Conservation (phyloP, 176 grass and related monocot genomes). For the Tillandsia leiboldiana region DNA sequence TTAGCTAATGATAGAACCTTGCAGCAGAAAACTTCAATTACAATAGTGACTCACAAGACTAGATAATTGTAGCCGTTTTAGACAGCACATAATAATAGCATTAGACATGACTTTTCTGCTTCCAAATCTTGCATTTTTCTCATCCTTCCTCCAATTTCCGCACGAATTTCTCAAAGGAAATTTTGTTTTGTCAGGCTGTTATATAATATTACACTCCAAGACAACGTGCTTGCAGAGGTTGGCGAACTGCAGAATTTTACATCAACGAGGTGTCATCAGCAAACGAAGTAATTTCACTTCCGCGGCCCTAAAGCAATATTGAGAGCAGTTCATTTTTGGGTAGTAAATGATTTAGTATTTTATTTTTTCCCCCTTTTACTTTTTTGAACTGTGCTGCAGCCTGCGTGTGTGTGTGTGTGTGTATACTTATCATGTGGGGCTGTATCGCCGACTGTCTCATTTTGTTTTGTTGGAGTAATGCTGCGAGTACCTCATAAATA, state of each 20-base stretch:
- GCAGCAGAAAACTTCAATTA: too few relatives aligned
- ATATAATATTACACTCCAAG: background rate
- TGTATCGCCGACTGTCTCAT: too few relatives aligned
- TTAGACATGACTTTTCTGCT: too few relatives aligned
- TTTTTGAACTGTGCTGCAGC: background rate
- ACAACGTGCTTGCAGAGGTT: background rate
- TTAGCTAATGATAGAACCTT: too few relatives aligned
- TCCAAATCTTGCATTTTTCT: background rate
- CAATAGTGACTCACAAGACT: too few relatives aligned
- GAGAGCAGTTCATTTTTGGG: background rate
- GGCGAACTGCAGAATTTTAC: background rate
- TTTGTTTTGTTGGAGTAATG: too few relatives aligned
- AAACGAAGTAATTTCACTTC: background rate
- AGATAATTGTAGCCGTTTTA: too few relatives aligned
- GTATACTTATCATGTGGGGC: background rate
- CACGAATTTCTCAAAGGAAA: background rate
- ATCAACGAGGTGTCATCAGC: background rate
- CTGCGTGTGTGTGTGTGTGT: background rate
- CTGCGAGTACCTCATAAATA: too few relatives aligned
- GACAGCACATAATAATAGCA: too few relatives aligned
- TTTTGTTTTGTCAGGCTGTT: background rate
- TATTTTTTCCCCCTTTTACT: background rate
- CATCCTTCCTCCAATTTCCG: background rate
- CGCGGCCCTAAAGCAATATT: background rate
- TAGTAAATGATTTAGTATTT: background rate